Conservation (phyloP, 345 rosid species). For the Eucalyptus pumila region DNA sequence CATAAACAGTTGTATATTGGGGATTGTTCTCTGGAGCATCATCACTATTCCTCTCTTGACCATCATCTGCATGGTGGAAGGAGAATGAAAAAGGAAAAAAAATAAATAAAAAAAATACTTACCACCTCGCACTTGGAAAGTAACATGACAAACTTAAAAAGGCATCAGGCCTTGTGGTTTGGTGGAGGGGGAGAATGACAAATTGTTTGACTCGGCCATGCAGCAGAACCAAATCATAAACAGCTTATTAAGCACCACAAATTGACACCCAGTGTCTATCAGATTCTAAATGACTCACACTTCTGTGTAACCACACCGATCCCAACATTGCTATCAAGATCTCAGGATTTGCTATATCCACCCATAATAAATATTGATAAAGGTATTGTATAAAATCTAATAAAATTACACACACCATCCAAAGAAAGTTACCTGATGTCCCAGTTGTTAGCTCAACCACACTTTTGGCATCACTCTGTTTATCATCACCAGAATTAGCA, state of each 20-base stretch:
- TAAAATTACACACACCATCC: not conserved
- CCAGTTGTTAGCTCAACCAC: conserved; percentile 73
- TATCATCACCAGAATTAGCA: conserved; percentile 55
- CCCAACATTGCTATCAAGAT: not conserved
- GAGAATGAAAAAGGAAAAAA: not conserved
- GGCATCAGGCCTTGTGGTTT: not conserved
- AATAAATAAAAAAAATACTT: not conserved
- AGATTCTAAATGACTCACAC: not conserved
- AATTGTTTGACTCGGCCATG: not conserved
- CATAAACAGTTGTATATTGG: conserved; percentile 54
- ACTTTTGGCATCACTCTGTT: conserved; percentile 63
- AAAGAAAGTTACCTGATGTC: conserved; percentile 38
- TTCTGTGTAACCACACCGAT: not conserved
- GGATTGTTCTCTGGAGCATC: conserved; percentile 80
- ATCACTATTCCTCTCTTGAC: conserved; percentile 50
- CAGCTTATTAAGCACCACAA: not conserved
- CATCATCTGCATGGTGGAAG: conserved; percentile 48
- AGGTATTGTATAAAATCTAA: not conserved
- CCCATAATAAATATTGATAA: not conserved
- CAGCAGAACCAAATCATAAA: not conserved
- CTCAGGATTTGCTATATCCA: not conserved
- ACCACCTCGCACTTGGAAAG: not conserved
- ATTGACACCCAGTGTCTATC: not conserved
- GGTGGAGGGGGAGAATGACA: not conserved
- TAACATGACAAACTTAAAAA: not conserved